phyloP scores from a whole-genome alignment of 1,139 yeast genomes.

The Barnettozyma hawaiiensis region DNA sequence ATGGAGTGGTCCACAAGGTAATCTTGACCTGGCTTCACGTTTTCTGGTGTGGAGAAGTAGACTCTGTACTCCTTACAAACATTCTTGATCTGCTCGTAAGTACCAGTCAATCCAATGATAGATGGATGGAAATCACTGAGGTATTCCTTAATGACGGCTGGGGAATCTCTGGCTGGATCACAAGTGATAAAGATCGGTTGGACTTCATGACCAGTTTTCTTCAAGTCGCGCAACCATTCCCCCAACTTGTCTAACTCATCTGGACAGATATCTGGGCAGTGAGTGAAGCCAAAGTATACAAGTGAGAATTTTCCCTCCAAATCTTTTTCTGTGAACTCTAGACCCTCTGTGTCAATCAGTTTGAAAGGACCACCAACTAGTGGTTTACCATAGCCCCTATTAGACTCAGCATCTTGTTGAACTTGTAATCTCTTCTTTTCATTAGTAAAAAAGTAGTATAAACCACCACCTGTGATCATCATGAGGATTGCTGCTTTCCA shows the following conservation, averaged over 20 bases:
- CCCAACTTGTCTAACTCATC: constrained; percentile 93
- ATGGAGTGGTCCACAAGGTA: constrained; percentile 95
- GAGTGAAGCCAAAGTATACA: constrained; percentile 89
- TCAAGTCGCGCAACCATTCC: constrained; percentile 61
- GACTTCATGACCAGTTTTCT: constrained; percentile 50
- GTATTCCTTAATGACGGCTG: constrained; percentile 74
- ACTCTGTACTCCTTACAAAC: constrained; percentile 87
- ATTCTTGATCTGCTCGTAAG: constrained; percentile 75
- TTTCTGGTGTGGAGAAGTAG: constrained; percentile 91
- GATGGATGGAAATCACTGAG: constrained; percentile 83
- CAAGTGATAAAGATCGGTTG: constrained; percentile 92
- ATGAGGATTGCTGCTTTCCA: constrained; percentile 79
- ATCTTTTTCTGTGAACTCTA: constrained; percentile 69
- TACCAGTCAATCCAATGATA: constrained; percentile 86
- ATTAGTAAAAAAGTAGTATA: constrained; percentile 60
- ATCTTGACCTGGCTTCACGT: constrained; percentile 91
- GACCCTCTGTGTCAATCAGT: constrained; percentile 63
- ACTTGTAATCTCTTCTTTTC: constrained; percentile 72
- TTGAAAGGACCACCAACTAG: constrained; percentile 87
- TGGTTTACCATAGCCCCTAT: constrained; percentile 87
- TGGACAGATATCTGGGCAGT: constrained; percentile 98
- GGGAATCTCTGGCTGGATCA: constrained; percentile 92
- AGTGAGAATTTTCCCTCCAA: constrained; percentile 73
- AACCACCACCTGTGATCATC: constrained; percentile 60
- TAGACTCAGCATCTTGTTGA: constrained; percentile 76